Conservation (phyloP, 805 yeast species). For the Candida dajiaensis region DNA sequence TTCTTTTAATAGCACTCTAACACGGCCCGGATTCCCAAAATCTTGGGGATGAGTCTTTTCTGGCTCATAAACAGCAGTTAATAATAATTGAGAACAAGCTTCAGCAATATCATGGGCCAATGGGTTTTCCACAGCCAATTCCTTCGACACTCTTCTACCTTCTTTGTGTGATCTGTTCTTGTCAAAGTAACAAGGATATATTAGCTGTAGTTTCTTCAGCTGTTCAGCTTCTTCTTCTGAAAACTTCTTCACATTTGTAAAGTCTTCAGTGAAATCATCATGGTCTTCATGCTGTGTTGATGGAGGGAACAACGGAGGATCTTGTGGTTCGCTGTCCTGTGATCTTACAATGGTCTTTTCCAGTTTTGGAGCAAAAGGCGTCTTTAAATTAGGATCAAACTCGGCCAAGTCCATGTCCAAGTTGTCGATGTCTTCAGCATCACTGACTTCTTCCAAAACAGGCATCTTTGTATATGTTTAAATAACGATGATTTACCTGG, state of each 20-base stretch:
- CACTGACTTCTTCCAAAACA: slow-evolving; percentile 62
- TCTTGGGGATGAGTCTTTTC: slow-evolving; percentile 93
- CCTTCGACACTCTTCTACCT: slow-evolving; percentile 74
- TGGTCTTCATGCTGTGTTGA: slow-evolving; percentile 6
- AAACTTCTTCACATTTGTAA: slow-evolving; percentile 19
- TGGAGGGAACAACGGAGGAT: slow-evolving; percentile 27
- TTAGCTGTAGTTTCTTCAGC: slow-evolving; percentile 60
- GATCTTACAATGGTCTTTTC: slow-evolving; percentile 57
- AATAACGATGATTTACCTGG: neutral
- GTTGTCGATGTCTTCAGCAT: slow-evolving; percentile 82
- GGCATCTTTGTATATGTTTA: slow-evolving; percentile 45
- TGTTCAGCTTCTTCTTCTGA: slow-evolving; percentile 55
- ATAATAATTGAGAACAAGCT: slow-evolving; percentile 42
- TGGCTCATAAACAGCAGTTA: slow-evolving; percentile 52
- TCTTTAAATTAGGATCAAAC: slow-evolving; percentile 64
- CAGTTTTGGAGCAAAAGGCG: slow-evolving; percentile 68
- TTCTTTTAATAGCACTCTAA: slow-evolving; percentile 63
- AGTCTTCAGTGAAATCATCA: slow-evolving; percentile 1
- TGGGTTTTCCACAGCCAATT: slow-evolving; percentile 79
- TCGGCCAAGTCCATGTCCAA: slow-evolving; percentile 92
- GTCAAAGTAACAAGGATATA: slow-evolving; percentile 94
- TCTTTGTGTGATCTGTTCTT: slow-evolving; percentile 62
- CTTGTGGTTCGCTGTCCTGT: slow-evolving; percentile 39
- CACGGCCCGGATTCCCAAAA: slow-evolving; percentile 96
- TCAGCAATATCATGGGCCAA: slow-evolving; percentile 77